A percentile compares a stretch with the other conserved stretches of the same genome.
phyloP scores from a whole-genome alignment of 2,329 filamentous ascomycete genomes.

The Leptographium flavum region DNA sequence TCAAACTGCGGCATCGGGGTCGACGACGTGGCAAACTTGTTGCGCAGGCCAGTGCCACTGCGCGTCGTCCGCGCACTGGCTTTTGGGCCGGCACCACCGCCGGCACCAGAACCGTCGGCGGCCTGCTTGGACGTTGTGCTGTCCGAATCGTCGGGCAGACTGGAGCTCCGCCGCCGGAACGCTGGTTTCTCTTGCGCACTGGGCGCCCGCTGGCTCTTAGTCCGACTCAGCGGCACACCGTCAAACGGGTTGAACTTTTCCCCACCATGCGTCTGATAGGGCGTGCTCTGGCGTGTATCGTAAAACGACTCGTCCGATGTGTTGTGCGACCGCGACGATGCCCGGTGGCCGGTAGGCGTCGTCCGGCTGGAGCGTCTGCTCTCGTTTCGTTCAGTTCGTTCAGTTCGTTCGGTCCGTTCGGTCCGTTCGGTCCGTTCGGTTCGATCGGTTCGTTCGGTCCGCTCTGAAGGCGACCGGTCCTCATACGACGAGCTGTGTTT shows the following conservation, averaged over 20 bases:
- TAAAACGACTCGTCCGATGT: slow-evolving; percentile 16
- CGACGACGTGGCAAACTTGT: neutral
- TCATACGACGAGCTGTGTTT: slow-evolving; percentile 4
- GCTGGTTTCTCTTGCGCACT: slow-evolving; percentile 9
- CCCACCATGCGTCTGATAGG: slow-evolving; percentile 40
- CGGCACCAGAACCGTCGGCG: neutral
- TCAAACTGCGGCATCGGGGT: slow-evolving; percentile 9
- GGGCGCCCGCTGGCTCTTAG: slow-evolving; percentile 29
- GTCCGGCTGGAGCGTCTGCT: slow-evolving; percentile 3
- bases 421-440: no score
- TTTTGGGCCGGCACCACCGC: neutral
- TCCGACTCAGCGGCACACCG: slow-evolving; percentile 24
- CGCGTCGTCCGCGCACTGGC: neutral
- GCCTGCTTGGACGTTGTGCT: neutral
- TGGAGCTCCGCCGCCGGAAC: slow-evolving; percentile 18
- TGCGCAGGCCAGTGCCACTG: neutral
- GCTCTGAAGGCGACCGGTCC: no score
- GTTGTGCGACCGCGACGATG: slow-evolving; percentile 4
- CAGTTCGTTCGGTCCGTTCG: no score
- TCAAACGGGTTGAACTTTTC: slow-evolving; percentile 47
- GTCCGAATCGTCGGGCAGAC: slow-evolving; percentile 17
- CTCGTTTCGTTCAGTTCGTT: no score
- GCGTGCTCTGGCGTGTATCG: slow-evolving; percentile 41
- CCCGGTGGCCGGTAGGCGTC: neutral
- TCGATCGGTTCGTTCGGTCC: no score